A percentile compares a stretch with the other conserved stretches of the same genome.
Evolutionary conservation across 2,329 filamentous ascomycete genomes (phyloP).

Genomic region (Ceratocystis lukuohia): DNA sequence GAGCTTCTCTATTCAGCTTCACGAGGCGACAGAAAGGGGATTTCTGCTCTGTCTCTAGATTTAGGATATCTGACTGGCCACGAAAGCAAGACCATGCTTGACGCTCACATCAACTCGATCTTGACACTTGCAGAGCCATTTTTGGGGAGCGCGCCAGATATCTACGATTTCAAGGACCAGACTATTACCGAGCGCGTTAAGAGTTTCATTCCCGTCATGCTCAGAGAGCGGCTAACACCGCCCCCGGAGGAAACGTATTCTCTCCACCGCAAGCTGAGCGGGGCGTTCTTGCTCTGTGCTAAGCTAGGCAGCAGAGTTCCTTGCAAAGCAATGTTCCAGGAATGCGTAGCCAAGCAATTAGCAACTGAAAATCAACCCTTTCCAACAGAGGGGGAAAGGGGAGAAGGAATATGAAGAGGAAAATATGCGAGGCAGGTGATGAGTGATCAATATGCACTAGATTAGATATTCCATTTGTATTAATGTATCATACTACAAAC

Average conservation of each 20-base stretch:
- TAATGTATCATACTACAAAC: background rate
- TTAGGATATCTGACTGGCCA: constrained; percentile 87
- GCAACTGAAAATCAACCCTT: background rate
- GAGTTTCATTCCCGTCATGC: constrained; percentile 80
- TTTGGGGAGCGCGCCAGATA: constrained; percentile 54
- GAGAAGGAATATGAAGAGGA: background rate
- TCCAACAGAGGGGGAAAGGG: too few species aligned
- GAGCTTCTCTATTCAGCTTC: constrained; percentile 69
- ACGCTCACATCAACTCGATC: constrained; percentile 80
- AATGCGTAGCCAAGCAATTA: constrained; percentile 22
- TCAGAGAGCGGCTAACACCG: constrained; percentile 73
- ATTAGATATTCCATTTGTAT: constrained; percentile 6
- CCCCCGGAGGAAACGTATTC: constrained; percentile 97
- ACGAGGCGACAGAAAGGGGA: constrained; percentile 47
- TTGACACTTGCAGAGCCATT: constrained; percentile 90
- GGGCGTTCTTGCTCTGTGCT: constrained; percentile 86
- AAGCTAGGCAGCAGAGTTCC: constrained; percentile 67
- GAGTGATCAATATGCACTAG: background rate
- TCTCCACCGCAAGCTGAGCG: constrained; percentile 85
- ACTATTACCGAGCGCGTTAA: constrained; percentile 93
- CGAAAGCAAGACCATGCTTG: constrained; percentile 73
- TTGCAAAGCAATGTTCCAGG: constrained; percentile 67
- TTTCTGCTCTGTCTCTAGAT: constrained; percentile 55
- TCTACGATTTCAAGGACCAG: constrained; percentile 88
- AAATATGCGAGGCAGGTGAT: background rate